Base-by-base conservation (phyloP, 208 protist species). In the Trypanosoma congolense region DNA sequence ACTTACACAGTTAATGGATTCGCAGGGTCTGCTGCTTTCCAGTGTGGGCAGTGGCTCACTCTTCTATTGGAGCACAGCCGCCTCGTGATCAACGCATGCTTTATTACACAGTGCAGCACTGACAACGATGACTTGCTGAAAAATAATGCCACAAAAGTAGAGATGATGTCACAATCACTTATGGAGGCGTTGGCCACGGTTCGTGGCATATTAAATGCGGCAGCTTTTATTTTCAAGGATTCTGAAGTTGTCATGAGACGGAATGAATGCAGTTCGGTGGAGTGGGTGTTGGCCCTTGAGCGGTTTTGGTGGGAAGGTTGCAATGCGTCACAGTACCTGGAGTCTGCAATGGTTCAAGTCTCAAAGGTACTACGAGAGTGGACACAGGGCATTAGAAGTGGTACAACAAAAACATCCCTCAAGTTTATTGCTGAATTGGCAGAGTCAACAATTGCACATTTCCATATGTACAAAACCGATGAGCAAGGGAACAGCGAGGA, bases 221-320 rank as follows among this genome's bases (percentile, higher is more conserved):
- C 77, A 12, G 40, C 44, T 28, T 21, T 56, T 28, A 50, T 89
- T 10, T 47, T 48, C 33, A 28, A 31, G 18, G 25, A 46, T 29
- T 57, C 65, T 9, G 12, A 26, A 10, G 26, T n/a, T 4, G 28
- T 66, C 14, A 21, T 61, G 16, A 42, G 35, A 38, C 10, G 29
- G 6, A n/a, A 41, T 24, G 33, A 1, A 4, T 53, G 52, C 53
- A 47, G 63, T 19, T 48, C 44, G 22, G 76, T 40, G 21, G 47
- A 55, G 29, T 75, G 73, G 64, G 48, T 87, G 21, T 31, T 83
- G 1, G 72, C 77, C 5, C 35, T 83, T 8, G 73, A 88, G 36
- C 53, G 65, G 26, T 83, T 92, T 49, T 81, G 78, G 75, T 81
- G 76, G 80, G 75, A 83, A 35, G 84, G 80, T 30, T 72, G 76